Evolutionary conservation across 345 rosid species (phyloP).

Genomic region (Gossypium raimondii): DNA sequence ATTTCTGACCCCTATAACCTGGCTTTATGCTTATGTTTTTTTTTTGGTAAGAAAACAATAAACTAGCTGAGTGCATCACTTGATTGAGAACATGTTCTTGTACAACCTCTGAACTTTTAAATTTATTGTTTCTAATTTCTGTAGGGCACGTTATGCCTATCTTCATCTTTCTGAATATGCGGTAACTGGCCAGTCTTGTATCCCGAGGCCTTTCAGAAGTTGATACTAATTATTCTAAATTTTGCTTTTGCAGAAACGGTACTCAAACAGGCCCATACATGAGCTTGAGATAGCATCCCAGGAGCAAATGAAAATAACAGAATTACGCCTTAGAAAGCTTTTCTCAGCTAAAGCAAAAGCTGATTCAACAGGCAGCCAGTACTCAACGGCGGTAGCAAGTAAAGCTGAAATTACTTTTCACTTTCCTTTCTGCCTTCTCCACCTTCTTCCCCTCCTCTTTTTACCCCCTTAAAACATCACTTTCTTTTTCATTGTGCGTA

Average conservation of each 20-base stretch:
- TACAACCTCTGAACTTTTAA: background rate
- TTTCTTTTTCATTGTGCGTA: background rate
- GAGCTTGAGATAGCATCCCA: conserved; percentile 85
- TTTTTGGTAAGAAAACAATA: background rate
- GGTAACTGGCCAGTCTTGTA: background rate
- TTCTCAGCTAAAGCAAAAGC: conserved; percentile 38
- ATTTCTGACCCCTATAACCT: background rate
- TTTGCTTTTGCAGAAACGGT: conserved; percentile 53
- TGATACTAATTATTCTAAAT: conserved; percentile 5
- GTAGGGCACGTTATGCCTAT: background rate
- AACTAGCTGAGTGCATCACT: background rate
- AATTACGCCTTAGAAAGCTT: conserved; percentile 78
- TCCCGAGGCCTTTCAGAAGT: background rate
- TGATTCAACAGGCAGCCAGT: conserved; percentile 24
- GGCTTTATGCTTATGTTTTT: background rate
- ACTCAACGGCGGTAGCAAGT: conserved; percentile 25
- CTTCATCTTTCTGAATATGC: background rate
- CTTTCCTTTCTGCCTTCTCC: conserved; percentile 2
- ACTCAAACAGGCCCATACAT: conserved; percentile 61
- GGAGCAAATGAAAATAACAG: conserved; percentile 87
- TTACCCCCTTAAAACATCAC: background rate
- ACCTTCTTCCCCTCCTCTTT: background rate
- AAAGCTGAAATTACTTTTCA: conserved; percentile 52
- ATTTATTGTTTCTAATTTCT: background rate
- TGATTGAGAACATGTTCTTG: background rate